Evolutionary conservation across 345 rosid genomes (phyloP).

Genomic region (Erodium maritimum): DNA sequence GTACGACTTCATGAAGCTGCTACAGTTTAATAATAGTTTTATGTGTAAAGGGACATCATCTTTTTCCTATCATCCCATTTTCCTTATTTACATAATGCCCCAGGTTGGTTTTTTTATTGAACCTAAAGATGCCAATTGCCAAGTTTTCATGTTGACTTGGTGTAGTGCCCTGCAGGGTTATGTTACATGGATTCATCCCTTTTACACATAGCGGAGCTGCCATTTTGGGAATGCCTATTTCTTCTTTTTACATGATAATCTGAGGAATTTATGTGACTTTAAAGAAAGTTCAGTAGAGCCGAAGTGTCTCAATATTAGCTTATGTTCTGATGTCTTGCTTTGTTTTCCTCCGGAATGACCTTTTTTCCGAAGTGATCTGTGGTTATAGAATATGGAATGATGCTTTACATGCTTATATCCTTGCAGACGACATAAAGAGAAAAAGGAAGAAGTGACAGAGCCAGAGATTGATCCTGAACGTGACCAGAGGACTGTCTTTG

Average conservation of each 20-base stretch:
- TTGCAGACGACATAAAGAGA: constrained; percentile 69
- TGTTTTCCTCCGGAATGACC: neutral
- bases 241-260: neutral
- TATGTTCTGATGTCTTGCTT: neutral
- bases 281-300: constrained; percentile 7
- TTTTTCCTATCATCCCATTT: constrained; percentile 8
- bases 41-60: constrained; percentile 47
- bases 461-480: constrained; percentile 97
- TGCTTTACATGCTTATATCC: constrained; percentile 13
- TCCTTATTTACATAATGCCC: constrained; percentile 11
- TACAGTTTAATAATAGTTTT: constrained; percentile 56
- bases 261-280: neutral
- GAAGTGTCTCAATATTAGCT: neutral
- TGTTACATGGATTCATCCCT: constrained; percentile 41
- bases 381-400: neutral
- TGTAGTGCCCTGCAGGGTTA: constrained; percentile 74
- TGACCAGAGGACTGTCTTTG: constrained; percentile 98
- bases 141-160: constrained; percentile 37
- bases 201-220: constrained; percentile 43
- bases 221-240: constrained; percentile 19
- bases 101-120: constrained; percentile 39
- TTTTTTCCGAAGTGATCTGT: neutral
- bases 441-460: constrained; percentile 64
- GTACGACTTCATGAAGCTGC: constrained; percentile 59
- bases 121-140: constrained; percentile 16